Percentiles rank a stretch among this genome's conserved stretches.
These are phyloP conservation scores for Coprinopsis cinerea DNA, from an alignment of 768 basidiomycete genomes.

Conservation along the genomic window DNA sequence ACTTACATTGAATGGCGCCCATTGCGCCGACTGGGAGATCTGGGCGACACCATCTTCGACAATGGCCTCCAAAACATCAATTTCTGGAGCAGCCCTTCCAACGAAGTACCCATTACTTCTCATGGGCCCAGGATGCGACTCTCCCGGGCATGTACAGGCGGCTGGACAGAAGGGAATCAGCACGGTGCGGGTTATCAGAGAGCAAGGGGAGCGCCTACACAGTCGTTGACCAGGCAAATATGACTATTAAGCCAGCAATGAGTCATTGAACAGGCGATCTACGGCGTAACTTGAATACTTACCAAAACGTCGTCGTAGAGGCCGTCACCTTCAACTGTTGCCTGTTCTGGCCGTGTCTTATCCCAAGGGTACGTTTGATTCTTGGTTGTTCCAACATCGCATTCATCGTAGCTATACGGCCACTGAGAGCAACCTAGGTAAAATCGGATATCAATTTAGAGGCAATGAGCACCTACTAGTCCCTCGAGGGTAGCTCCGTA, in stretches of 20 bases:
- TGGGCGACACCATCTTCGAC: conserved; percentile 20
- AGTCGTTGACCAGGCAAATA: conserved; percentile 62
- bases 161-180: conserved; percentile 18
- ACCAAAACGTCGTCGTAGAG: conserved; percentile 32
- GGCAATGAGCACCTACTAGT: conserved; percentile 37
- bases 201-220: conserved; percentile 19
- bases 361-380: conserved; percentile 70
- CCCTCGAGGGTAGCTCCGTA: conserved; percentile 67
- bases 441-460: neutral
- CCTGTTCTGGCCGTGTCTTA: conserved; percentile 38
- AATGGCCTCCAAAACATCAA: conserved; percentile 61
- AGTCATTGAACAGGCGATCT: neutral
- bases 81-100: conserved; percentile 60
- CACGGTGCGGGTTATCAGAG: neutral
- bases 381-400: conserved; percentile 73
- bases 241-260: conserved; percentile 28
- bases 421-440: conserved; percentile 28
- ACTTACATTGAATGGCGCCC: conserved; percentile 60
- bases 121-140: conserved; percentile 35
- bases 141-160: conserved; percentile 34
- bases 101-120: conserved; percentile 44
- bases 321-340: conserved; percentile 36
- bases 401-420: conserved; percentile 68
- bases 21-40: conserved; percentile 50
- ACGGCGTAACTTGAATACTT: conserved; percentile 3